Percentiles rank a stretch among this genome's conserved stretches.
Evolutionary conservation across 2,329 filamentous ascomycete genomes (phyloP).

Genomic region (Alternaria sp.): DNA sequence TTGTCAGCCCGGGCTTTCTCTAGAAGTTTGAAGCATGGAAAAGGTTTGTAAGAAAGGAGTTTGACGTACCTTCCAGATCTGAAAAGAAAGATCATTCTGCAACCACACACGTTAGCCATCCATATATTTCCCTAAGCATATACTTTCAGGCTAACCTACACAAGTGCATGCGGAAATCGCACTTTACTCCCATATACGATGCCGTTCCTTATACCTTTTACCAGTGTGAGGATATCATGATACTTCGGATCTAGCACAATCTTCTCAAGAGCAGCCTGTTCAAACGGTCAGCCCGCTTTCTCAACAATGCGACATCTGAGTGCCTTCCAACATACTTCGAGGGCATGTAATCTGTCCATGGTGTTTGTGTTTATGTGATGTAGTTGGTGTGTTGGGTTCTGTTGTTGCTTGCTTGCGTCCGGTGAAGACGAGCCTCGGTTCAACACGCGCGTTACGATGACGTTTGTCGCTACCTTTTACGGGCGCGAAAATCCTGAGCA

Average conservation of each 20-base stretch:
- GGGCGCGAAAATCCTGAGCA: not conserved
- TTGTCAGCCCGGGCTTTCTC: slow-evolving; percentile 12
- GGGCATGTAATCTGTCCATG: slow-evolving; percentile 48
- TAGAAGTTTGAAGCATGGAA: not conserved
- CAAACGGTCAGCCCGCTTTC: slow-evolving; percentile 12
- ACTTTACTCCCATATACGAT: slow-evolving; percentile 97
- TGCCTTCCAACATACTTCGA: slow-evolving; percentile 35
- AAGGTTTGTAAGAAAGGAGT: slow-evolving; percentile 6
- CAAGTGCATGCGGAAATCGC: slow-evolving; percentile 95
- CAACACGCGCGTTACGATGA: slow-evolving; percentile 28
- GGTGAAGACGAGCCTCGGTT: slow-evolving; percentile 37
- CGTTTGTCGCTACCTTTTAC: slow-evolving; percentile 22
- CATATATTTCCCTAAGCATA: not conserved
- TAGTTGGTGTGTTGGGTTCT: not conserved
- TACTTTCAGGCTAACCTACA: slow-evolving; percentile 59
- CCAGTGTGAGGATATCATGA: slow-evolving; percentile 81
- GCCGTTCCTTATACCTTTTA: slow-evolving; percentile 96
- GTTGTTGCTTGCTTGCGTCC: slow-evolving; percentile 16
- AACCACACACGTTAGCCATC: slow-evolving; percentile 12
- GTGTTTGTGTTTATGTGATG: slow-evolving; percentile 10
- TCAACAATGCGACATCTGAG: not conserved
- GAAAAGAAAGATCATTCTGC: slow-evolving; percentile 94
- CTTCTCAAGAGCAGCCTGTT: slow-evolving; percentile 74
- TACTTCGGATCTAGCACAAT: slow-evolving; percentile 84
- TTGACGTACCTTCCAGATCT: slow-evolving; percentile 81